Conservation (phyloP, 495 filamentous ascomycete species). For the Pseudomonodictys pantanalensis region DNA sequence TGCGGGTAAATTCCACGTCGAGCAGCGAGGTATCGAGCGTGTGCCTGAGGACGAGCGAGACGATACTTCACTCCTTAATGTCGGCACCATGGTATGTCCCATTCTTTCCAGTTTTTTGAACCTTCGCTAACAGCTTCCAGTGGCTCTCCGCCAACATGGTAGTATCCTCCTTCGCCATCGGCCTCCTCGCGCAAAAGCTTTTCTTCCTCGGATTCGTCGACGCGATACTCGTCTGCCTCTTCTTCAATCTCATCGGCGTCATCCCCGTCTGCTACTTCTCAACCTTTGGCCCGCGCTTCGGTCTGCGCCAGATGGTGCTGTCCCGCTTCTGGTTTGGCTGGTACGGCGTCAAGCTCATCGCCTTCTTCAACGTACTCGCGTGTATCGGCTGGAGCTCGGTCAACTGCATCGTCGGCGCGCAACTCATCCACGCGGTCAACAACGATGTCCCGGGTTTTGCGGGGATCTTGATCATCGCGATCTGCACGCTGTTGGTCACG, state of each 20-base stretch:
- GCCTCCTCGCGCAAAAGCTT: conserved; percentile 63
- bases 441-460: conserved; percentile 44
- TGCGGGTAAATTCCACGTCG: conserved; percentile 67
- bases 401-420: conserved; percentile 79
- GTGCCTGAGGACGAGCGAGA: conserved; percentile 72
- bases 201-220: conserved; percentile 74
- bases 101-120: not conserved
- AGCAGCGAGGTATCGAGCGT: conserved; percentile 77
- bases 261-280: conserved; percentile 77
- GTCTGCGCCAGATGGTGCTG: conserved; percentile 80
- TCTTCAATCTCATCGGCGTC: conserved; percentile 74
- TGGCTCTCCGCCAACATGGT: conserved; percentile 86
- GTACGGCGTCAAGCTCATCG: conserved; percentile 45
- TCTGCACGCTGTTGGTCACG: conserved; percentile 67
- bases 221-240: conserved; percentile 70
- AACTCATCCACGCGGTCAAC: conserved; percentile 76
- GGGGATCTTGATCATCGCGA: conserved; percentile 73
- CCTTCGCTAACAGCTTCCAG: conserved; percentile 42
- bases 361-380: conserved; percentile 70
- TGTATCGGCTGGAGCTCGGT: conserved; percentile 53
- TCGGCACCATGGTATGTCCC: conserved; percentile 68
- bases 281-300: conserved; percentile 73
- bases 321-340: conserved; percentile 65
- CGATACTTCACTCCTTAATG: conserved; percentile 60
- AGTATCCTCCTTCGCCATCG: conserved; percentile 77